Evolutionary conservation across 495 filamentous ascomycete species (phyloP).

Genomic region (Hyaloscypha finlandica): DNA sequence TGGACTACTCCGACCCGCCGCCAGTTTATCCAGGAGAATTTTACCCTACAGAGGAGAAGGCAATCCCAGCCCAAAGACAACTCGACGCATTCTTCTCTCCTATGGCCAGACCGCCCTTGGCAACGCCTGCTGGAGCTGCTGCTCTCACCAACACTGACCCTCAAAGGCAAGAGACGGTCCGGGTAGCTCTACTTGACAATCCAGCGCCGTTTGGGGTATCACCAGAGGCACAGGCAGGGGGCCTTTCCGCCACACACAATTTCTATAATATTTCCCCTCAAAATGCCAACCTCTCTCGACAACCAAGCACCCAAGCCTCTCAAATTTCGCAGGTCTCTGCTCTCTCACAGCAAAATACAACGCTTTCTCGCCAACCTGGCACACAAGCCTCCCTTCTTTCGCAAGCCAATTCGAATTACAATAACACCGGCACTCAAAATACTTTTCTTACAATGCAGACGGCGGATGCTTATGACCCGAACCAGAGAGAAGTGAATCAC

Average conservation of each 20-base stretch:
- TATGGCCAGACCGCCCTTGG: constrained; percentile 7
- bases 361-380: constrained; percentile 35
- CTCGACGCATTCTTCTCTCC: constrained; percentile 14
- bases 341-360: background rate
- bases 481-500: constrained; percentile 37
- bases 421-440: constrained; percentile 20
- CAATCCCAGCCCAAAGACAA: constrained; percentile 8
- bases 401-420: constrained; percentile 7
- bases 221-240: background rate
- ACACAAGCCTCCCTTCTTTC: constrained; percentile 11
- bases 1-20: constrained; percentile 23
- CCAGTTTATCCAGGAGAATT: constrained; percentile 19
- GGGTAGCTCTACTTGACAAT: constrained; percentile 17
- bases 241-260: constrained; percentile 9
- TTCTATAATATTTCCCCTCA: constrained; percentile 17
- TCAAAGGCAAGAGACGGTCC: constrained; percentile 11
- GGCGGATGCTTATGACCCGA: constrained; percentile 36
- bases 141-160: constrained; percentile 10
- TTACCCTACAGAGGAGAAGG: constrained; percentile 19
- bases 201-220: constrained; percentile 14
- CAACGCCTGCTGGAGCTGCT: constrained; percentile 17
- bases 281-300: constrained; percentile 1
- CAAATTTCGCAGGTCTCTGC: constrained; percentile 11
- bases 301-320: background rate
- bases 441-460: constrained; percentile 20